These are phyloP conservation scores for Vaccinium macrocarpon DNA, from an alignment of 148 eudicot species.

Conservation along the genomic window DNA sequence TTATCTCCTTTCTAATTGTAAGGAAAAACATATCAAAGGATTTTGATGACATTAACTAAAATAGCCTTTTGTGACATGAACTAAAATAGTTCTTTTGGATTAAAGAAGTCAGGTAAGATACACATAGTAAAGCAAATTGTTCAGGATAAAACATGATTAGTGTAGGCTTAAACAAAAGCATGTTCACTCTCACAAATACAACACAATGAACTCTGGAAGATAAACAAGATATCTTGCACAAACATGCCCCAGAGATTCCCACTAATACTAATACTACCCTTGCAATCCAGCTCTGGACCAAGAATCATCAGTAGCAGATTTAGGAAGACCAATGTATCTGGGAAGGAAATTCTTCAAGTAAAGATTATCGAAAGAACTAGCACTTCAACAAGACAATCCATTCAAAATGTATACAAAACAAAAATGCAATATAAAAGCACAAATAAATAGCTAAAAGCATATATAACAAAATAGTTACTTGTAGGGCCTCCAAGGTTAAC, in stretches of 20 bases:
- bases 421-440: background rate
- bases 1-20: background rate
- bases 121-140: background rate
- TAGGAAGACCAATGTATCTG: background rate
- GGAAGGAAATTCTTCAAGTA: conserved; percentile 4
- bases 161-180: background rate
- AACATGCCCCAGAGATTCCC: background rate
- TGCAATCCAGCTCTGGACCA: background rate
- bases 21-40: background rate
- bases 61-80: background rate
- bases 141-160: background rate
- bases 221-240: background rate
- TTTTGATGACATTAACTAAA: background rate
- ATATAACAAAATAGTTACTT: conserved; percentile 41
- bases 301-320: background rate
- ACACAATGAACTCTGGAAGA: background rate
- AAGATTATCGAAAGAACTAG: background rate
- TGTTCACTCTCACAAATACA: background rate
- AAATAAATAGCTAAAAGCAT: background rate
- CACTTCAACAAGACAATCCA: background rate
- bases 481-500: conserved; percentile 96
- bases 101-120: background rate
- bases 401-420: background rate
- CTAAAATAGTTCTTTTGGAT: background rate
- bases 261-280: background rate